phyloP scores from a whole-genome alignment of 169 alveolate genomes.

The Plasmodium knowlesi region DNA sequence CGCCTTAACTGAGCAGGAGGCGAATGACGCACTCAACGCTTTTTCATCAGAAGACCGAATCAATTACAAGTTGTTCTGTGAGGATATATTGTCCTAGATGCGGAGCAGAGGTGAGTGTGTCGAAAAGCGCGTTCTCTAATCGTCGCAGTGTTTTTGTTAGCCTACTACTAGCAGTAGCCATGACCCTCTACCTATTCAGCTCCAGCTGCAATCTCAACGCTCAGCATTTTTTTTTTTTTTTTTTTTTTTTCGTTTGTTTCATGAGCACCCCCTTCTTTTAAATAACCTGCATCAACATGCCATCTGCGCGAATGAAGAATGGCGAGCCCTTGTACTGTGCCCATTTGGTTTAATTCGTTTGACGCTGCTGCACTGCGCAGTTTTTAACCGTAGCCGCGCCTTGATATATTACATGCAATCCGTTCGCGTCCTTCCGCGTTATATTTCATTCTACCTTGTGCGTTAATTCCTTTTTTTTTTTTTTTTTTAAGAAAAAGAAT shows the following conservation, averaged over 20 bases:
- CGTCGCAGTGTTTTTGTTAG: neutral
- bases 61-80: constrained; percentile 47
- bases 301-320: neutral
- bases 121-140: neutral
- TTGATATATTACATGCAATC: neutral
- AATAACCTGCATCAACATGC: neutral
- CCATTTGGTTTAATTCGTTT: neutral
- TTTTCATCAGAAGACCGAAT: constrained; percentile 51
- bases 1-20: constrained; percentile 79
- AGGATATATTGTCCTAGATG: constrained; percentile 31
- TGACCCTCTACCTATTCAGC: neutral
- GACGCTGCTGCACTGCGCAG: neutral
- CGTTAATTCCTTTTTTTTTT: neutral
- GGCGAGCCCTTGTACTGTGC: neutral
- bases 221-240: neutral
- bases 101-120: neutral
- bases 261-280: neutral
- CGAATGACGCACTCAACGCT: constrained; percentile 71
- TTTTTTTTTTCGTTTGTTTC: neutral
- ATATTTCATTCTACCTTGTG: neutral
- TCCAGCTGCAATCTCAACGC: neutral
- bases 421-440: neutral
- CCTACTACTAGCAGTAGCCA: neutral
- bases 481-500: neutral
- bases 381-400: neutral